Base-by-base conservation (phyloP, 2,329 filamentous ascomycete species). In the Aspergillus bombycis region DNA sequence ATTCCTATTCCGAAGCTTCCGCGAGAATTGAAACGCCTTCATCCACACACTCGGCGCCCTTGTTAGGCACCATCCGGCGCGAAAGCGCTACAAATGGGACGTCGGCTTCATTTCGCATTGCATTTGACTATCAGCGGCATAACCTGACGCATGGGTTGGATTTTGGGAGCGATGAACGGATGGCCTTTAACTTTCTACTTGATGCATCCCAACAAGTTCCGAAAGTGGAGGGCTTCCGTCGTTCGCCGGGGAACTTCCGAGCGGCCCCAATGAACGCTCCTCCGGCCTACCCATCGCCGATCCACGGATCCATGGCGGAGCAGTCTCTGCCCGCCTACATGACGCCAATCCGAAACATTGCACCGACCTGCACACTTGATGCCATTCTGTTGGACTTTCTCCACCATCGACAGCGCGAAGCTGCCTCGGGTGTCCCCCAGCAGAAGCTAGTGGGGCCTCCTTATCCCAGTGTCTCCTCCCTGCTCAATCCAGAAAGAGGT, bases 321-420 rank as follows among this genome's bases (percentile, higher is more conserved):
- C 71, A 71, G 50, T 52, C 68, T 7, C 62, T 74, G n/a, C 66
- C 73, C 38, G 75, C 77, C 10, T 78, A 77, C 68, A 71, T 76
- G 56, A 75, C 77, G 11, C 78, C 84, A 38, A 79, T 89, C 56
- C 84, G 83, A 65, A 92, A 93, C 71, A 82, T 85, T 23, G 75
- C 83, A 1, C 85, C 92, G 1, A 93, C 91, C 0, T 95, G 91
- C 74, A 87, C 91, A 0, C 83, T 96, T 1, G 93, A 96, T 72
- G 83, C 82, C 48, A 85, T 97, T n/a, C 84, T 96, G 52, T 84
- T 94, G 28, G 89, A 94, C 73, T 96, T 95, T 72, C 84, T 95
- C 32, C 83, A 86, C 30, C 88, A 92, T 70, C 86, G 90, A 7
- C 85, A 85, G 38, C 86, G 84, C 43, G 85, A 89, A 70, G 88